Evolutionary conservation across 2,329 filamentous ascomycete species (phyloP).

Genomic region (Trichothecium roseum): DNA sequence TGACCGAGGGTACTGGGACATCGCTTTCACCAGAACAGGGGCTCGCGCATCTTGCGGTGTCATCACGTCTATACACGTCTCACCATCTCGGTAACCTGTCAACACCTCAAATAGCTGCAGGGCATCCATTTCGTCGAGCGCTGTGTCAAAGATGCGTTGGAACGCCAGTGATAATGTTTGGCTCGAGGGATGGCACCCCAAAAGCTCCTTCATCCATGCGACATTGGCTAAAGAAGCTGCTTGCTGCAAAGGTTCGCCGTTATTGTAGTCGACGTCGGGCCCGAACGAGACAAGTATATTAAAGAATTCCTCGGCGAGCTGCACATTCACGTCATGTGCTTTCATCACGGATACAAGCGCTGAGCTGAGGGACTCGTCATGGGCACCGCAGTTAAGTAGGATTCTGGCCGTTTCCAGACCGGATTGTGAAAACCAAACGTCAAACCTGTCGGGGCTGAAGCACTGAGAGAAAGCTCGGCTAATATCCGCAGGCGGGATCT

Average conservation of each 20-base stretch:
- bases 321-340: constrained; percentile 24
- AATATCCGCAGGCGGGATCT: constrained; percentile 31
- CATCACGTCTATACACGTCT: constrained; percentile 40
- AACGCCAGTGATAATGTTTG: constrained; percentile 42
- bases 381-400: constrained; percentile 38
- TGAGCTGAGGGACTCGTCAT: constrained; percentile 31
- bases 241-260: constrained; percentile 42
- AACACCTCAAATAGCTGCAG: constrained; percentile 42
- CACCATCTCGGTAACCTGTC: constrained; percentile 35
- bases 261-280: constrained; percentile 37
- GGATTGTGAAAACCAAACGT: constrained; percentile 33
- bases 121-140: constrained; percentile 36
- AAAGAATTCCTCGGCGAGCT: constrained; percentile 35
- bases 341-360: constrained; percentile 37
- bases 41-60: constrained; percentile 28
- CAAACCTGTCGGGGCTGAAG: constrained; percentile 29
- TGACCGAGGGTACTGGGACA: constrained; percentile 45
- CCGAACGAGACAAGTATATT: constrained; percentile 25
- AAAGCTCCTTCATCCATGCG: constrained; percentile 37
- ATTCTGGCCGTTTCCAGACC: constrained; percentile 36
- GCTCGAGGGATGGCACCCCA: constrained; percentile 37
- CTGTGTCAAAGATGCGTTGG: constrained; percentile 43
- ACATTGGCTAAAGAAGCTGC: constrained; percentile 42
- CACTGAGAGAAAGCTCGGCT: constrained; percentile 32
- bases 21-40: constrained; percentile 40